Evolutionary conservation across 2,329 filamentous ascomycete species (phyloP), one percentile per base, ranked within the genome.

Genomic region (Diaporthe vexans): DNA sequence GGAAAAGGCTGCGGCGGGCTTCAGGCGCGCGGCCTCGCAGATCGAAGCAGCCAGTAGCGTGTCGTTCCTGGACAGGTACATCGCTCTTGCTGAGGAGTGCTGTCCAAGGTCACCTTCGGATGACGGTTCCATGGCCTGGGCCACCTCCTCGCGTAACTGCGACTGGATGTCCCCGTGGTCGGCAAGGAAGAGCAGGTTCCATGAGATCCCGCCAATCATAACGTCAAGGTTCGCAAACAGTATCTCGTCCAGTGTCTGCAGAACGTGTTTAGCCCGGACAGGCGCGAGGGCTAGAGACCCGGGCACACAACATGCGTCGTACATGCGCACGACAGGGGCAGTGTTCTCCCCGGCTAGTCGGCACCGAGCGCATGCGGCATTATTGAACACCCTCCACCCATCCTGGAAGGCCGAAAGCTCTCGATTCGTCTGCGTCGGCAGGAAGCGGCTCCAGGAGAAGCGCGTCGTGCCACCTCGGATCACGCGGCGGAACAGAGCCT

Each of bases 181-280:
- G 1, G 85, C 85, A 0, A 88, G 78, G 70, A 85, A 84, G 0
- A 86, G 78, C 0, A 85, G 76, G 29, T 80, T 82, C 86, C 86
- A 88, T 0, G 84, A 83, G 0, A 87, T 63, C 1, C 78, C 84
- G 6, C 84, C 83, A 3, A 82, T 82, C 0, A 85, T 86, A 11
- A 88, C 85, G 73, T 88, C 86, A 1, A 88, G 80, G 73, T 88
- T 87, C 2, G 84, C 86, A 74, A 83, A 88, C 0, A 88, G 81
- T 57, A 82, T 81, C 77, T 88, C 86, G 74, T 88, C 85, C 8
- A 87, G 76, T 0, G 86, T 87, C 40, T 88, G 86, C 0, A 83
- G 77, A 1, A 84, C 69, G 56, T 84, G 73, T 8, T 81, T 78
- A 17, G 70, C 13, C 11, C 11, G 10, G 40, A 1, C 40, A 10